Base-by-base conservation (phyloP, 805 yeast species). In the Starmerella geochares region DNA sequence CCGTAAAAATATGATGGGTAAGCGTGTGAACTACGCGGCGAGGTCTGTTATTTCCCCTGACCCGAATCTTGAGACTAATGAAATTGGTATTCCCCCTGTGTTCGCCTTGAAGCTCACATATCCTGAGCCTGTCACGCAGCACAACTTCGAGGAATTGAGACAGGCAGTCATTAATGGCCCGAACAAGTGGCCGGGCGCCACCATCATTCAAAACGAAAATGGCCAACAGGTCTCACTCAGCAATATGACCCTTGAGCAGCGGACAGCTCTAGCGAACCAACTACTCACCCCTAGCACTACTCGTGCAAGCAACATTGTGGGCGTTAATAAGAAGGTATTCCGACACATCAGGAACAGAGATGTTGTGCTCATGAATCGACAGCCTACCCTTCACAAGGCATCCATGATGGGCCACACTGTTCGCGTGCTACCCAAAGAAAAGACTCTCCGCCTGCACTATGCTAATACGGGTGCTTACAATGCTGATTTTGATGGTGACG, bases 331-430 rank as follows among this genome's bases (percentile, higher is more conserved):
- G 65, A 92, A 92, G 69, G 99, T 92, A 36, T 83, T 74, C 67
- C 80, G 99, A 65, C 99, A 92, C 65, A 86, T 92, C 65, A 82
- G 83, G 55, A 90, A 94, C 70, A 82, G 86, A 57, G 99, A 94
- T 68, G 88, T 92, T 53, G 97, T 94, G 45, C 67, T 94, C 36
- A 92, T 94, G 97, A 92, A 92, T 71, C 88, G 99, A 73, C 99
- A 92, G 72, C 98, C 99, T 43, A 90, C 98, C 14, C 76, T 92
- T 66, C 99, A 92, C 72, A 92, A 92, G 71, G 98, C 98, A 42
- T 94, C 98, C 25, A 92, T 92, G 96, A 92, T 92, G 99, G 98
- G 98, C 59, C 99, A 92, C 70, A 85, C 82, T 64, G 98, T 92
- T 39, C 79, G 96, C 62, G 98, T 92, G 28, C 74, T 92, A 59